A percentile compares a stretch with the other conserved stretches of the same genome.
Conservation (phyloP, 345 rosid genomes). For the Eucalyptus sp. region DNA sequence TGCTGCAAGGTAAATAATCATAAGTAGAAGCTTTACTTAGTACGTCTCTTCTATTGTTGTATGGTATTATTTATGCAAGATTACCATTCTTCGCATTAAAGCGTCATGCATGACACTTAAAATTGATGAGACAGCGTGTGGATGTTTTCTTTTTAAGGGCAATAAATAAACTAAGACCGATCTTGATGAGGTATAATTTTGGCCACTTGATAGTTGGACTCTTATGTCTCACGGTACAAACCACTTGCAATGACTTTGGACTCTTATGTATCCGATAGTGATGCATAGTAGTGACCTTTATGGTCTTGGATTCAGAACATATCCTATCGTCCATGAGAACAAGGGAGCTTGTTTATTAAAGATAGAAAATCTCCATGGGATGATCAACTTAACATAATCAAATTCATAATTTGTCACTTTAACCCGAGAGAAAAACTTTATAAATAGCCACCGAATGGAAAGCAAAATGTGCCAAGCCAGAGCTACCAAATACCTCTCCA, state of each 20-base stretch:
- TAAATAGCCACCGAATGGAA: neutral
- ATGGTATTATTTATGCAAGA: too few relatives aligned
- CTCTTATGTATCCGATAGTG: neutral
- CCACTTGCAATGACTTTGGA: neutral
- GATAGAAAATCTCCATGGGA: neutral
- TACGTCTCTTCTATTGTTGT: too few relatives aligned
- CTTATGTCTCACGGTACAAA: neutral
- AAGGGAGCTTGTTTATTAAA: neutral
- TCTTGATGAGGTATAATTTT: neutral
- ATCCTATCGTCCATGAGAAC: neutral
- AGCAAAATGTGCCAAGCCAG: neutral
- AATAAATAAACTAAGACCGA: neutral
- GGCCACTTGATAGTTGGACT: neutral
- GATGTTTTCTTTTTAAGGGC: too few relatives aligned
- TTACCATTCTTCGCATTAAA: too few relatives aligned
- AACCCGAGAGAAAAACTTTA: neutral
- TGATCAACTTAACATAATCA: neutral
- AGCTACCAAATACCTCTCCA: neutral
- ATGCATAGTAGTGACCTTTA: too few relatives aligned
- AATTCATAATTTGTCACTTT: neutral
- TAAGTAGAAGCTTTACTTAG: too few relatives aligned
- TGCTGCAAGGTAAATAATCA: too few relatives aligned
- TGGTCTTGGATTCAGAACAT: too few relatives aligned
- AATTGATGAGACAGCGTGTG: too few relatives aligned
- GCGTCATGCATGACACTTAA: too few relatives aligned